Evolutionary conservation across 768 basidiomycete genomes (phyloP).

Genomic region (Cubamyces sp.): DNA sequence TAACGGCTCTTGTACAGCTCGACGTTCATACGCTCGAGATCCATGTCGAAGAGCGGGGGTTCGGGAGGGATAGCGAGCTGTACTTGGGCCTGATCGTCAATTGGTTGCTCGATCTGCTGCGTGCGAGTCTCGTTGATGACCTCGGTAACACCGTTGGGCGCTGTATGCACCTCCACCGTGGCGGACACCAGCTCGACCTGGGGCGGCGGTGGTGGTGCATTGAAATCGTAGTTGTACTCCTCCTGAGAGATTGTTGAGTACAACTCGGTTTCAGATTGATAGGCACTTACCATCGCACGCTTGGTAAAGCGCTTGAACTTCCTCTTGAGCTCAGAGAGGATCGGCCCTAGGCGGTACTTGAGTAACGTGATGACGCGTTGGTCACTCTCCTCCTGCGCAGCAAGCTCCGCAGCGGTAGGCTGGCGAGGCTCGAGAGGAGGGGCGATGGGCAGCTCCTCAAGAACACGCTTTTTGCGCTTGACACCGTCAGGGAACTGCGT

Average conservation of each 20-base stretch:
- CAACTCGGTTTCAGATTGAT: no score
- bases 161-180: constrained; percentile 41
- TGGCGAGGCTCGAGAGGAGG: constrained; percentile 87
- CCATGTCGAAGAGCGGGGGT: constrained; percentile 78
- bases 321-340: constrained; percentile 86
- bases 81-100: constrained; percentile 43
- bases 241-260: constrained; percentile 49
- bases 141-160: constrained; percentile 49
- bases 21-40: constrained; percentile 88
- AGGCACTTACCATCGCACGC: constrained; percentile 63
- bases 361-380: constrained; percentile 76
- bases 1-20: constrained; percentile 86
- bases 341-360: constrained; percentile 88
- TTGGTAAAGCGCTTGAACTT: constrained; percentile 92
- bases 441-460: constrained; percentile 87
- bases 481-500: constrained; percentile 89
- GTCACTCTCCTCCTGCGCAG: constrained; percentile 82
- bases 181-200: constrained; percentile 44
- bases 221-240: constrained; percentile 65
- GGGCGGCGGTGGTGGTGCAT: constrained; percentile 33
- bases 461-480: constrained; percentile 77
- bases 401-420: constrained; percentile 81
- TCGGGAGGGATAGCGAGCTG: constrained; percentile 42
- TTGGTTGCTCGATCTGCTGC: constrained; percentile 25
- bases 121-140: constrained; percentile 42